Conservation (phyloP, 345 rosid species). For the Eucalyptus shirleyi region DNA sequence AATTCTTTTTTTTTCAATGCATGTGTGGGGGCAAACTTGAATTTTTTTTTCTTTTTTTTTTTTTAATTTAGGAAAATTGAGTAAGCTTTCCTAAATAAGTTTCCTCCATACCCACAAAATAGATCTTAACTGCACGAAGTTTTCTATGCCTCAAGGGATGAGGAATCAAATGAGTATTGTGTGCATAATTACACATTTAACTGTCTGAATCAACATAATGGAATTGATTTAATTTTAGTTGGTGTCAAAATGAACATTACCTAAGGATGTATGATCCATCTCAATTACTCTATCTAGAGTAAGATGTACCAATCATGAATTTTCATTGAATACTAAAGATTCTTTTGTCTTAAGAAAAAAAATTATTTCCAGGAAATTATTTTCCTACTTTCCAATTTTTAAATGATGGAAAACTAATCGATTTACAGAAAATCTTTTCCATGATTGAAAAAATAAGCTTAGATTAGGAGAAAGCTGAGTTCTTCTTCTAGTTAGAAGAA, state of each 20-base stretch:
- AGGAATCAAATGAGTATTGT: neutral
- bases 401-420: neutral
- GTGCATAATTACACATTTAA: neutral
- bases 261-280: neutral
- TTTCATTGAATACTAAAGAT: neutral
- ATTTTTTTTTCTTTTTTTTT: neutral
- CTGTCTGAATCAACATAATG: neutral
- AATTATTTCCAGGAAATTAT: neutral
- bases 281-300: neutral
- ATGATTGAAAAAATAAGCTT: neutral
- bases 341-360: neutral
- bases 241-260: neutral
- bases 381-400: neutral
- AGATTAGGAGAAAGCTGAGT: neutral
- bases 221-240: neutral
- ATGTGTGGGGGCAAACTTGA: neutral
- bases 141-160: neutral
- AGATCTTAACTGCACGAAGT: neutral
- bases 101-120: neutral
- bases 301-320: neutral
- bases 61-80: neutral
- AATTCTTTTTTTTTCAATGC: neutral
- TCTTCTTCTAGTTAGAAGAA: neutral
- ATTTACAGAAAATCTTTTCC: neutral
- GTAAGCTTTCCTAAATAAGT: neutral